These are phyloP conservation scores for Chrysopogon serrulatus DNA, from an alignment of 176 grass and related monocot genomes.

Conservation along the genomic window DNA sequence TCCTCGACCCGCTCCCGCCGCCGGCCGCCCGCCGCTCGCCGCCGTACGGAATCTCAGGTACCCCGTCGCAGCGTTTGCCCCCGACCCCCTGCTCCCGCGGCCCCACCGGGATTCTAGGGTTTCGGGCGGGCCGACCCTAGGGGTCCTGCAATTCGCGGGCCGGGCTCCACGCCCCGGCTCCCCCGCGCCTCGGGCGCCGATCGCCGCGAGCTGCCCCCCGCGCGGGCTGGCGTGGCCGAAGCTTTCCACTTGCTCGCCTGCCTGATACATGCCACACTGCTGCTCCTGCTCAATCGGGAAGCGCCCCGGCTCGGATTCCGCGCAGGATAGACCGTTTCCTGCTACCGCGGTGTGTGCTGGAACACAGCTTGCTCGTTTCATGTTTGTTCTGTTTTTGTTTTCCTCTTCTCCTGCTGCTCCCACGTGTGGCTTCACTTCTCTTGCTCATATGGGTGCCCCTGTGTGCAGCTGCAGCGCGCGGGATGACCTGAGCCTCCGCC, in stretches of 20 bases:
- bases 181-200: not conserved
- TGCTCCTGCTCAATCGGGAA: constrained; percentile 21
- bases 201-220: constrained; percentile 14
- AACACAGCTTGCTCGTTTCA: not conserved
- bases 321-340: not conserved
- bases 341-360: not conserved
- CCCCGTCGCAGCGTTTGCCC: not conserved
- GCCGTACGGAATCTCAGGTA: constrained; percentile 1
- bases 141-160: constrained; percentile 19
- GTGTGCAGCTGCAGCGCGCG: not conserved
- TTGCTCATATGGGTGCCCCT: not conserved
- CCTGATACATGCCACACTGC: not conserved
- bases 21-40: constrained; percentile 12
- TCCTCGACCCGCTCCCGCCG: not conserved
- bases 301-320: not conserved
- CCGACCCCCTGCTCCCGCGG: not conserved
- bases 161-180: not conserved
- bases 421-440: not conserved
- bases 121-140: constrained; percentile 15
- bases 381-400: not conserved
- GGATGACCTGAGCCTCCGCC: constrained; percentile 25
- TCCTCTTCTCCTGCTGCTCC: not conserved
- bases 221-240: not conserved
- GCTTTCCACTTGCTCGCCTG: not conserved
- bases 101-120: constrained; percentile 49